These are phyloP conservation scores for Kluyveromyces lactis DNA, from an alignment of 805 yeast genomes.

Conservation along the genomic window DNA sequence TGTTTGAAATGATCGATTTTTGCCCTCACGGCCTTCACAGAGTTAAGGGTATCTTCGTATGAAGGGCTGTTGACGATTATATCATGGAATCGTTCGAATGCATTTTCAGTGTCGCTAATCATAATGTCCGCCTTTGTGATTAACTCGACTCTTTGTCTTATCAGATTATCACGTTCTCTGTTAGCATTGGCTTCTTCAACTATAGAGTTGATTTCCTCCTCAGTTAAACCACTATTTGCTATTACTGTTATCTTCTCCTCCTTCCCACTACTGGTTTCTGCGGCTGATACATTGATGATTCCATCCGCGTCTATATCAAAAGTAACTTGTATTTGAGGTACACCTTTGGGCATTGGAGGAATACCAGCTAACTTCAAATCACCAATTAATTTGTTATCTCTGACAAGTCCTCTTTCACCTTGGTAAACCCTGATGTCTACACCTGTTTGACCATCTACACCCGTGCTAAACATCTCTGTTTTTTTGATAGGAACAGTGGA, in stretches of 20 bases:
- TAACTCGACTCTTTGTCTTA: conserved; percentile 55
- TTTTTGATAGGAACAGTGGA: conserved; percentile 70
- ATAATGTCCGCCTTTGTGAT: conserved; percentile 69
- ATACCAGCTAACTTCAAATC: conserved; percentile 64
- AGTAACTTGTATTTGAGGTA: conserved; percentile 68
- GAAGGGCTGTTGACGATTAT: conserved; percentile 39
- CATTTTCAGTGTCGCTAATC: conserved; percentile 78
- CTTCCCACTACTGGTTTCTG: conserved; percentile 70
- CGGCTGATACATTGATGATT: conserved; percentile 71
- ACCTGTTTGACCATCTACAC: conserved; percentile 79
- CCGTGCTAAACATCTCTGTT: conserved; percentile 70
- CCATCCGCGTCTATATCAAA: conserved; percentile 82
- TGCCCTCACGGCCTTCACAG: conserved; percentile 39
- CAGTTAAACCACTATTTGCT: conserved; percentile 62
- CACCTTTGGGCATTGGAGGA: conserved; percentile 71
- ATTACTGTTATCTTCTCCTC: conserved; percentile 58
- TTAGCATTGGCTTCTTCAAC: conserved; percentile 58
- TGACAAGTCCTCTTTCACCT: conserved; percentile 74
- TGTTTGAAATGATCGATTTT: conserved; percentile 44
- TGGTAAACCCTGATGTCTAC: conserved; percentile 73
- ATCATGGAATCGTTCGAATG: conserved; percentile 54
- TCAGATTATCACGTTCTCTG: conserved; percentile 50
- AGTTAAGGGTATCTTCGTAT: conserved; percentile 34
- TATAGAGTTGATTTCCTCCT: conserved; percentile 55
- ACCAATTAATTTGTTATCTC: conserved; percentile 71